Base-by-base conservation (phyloP, 2,329 filamentous ascomycete species). In the Sclerotinia nivalis region DNA sequence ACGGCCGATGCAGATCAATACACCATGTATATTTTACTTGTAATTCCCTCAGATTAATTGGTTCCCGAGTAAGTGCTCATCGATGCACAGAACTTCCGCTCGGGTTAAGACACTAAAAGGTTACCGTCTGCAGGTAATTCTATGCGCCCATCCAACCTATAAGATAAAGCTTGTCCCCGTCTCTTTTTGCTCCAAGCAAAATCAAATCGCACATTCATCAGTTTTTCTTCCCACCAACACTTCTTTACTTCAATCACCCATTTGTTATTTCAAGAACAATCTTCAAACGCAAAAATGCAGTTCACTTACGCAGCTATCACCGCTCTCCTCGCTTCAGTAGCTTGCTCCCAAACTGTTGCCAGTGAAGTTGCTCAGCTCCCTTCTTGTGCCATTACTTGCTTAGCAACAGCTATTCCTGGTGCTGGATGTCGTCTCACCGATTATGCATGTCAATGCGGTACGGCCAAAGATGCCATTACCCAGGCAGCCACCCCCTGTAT, bases 401-500 rank as follows among this genome's bases (percentile, higher is more conserved):
- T 77, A 60, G 10, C 43, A 18, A 71, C 58, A 7, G 73, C 75
- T 64, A 70, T 71, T 45, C 58, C 56, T 20, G 37, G 20, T 37
- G 65, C 70, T 55, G 74, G 74, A 6, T 77, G 76, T 55, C 37
- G 25, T 20, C 2, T 68, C 12, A 58, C 72, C 4, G 75, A 77
- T 37, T 74, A 71, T 47, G 60, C 71, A 5, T 77, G 76, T 68
- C 68, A 73, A 62, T 77, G 76, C 47, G 75, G 74, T 65, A 18
- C 62, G 18, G 59, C 50, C 4, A 73, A 69, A 50, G 40, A 47
- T 49, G 68, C 68, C 4, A 76, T 77, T 68, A 73, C 69, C 5
- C 58, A 50, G 15, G 0, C 49, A 22, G 75, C 73, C 5, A 73
- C 70, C 45, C 75, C 76, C 25, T 77, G 76, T 58, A 55, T 77